A percentile compares a stretch with the other conserved stretches of the same genome.
These are phyloP conservation scores for Alternaria infectoria DNA, from an alignment of 2,329 filamentous ascomycete genomes.

Conservation along the genomic window DNA sequence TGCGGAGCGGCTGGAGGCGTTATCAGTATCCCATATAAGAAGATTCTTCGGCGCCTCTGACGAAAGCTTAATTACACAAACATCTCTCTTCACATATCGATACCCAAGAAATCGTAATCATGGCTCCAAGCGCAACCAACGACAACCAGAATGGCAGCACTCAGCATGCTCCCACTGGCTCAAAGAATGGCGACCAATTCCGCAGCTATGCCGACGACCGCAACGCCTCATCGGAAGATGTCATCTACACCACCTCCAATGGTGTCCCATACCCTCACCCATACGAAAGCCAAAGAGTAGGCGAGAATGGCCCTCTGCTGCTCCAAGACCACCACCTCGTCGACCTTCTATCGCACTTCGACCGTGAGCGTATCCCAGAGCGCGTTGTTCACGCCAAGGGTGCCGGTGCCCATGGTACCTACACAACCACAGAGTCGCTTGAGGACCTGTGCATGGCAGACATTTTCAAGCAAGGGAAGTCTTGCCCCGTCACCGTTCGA, in stretches of 20 bases:
- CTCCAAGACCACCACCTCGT: constrained; percentile 60
- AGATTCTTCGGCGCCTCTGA: neutral
- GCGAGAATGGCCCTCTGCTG: constrained; percentile 65
- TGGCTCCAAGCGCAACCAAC: constrained; percentile 15
- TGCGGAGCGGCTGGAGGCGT: neutral
- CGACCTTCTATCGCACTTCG: constrained; percentile 58
- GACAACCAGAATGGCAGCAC: constrained; percentile 14
- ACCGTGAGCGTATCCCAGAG: constrained; percentile 59
- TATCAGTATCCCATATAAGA: constrained; percentile 3
- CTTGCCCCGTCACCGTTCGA: constrained; percentile 69
- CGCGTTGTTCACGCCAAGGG: constrained; percentile 60
- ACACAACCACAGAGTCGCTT: constrained; percentile 54
- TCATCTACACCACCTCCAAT: constrained; percentile 63
- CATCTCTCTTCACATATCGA: neutral
- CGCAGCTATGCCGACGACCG: constrained; percentile 55
- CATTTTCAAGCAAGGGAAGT: constrained; percentile 68
- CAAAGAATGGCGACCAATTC: constrained; percentile 47
- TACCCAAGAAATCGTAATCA: neutral
- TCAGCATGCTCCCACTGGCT: constrained; percentile 22
- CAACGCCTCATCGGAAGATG: constrained; percentile 51
- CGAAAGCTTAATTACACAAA: neutral
- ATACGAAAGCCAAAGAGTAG: constrained; percentile 63
- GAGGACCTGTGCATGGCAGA: constrained; percentile 56
- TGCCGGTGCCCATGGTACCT: constrained; percentile 57
- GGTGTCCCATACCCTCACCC: constrained; percentile 64